A percentile compares a stretch with the other conserved stretches of the same genome.
phyloP scores from a whole-genome alignment of 1,284 basidiomycete genomes.

The Cryptococcus hybrid region DNA sequence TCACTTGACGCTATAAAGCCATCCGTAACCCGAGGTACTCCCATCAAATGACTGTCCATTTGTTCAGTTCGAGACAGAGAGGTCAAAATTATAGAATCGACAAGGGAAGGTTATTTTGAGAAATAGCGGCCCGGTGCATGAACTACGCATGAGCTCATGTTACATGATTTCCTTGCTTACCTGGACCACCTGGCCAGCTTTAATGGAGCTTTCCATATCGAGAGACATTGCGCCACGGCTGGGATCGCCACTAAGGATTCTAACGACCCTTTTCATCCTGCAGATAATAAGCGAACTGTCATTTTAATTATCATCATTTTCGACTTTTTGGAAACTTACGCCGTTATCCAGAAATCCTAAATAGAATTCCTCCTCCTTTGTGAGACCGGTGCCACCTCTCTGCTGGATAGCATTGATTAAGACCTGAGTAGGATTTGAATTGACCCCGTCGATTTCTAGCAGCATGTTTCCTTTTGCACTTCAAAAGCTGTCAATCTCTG shows the following conservation, averaged over 20 bases:
- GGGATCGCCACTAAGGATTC: constrained; percentile 74
- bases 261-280: constrained; percentile 36
- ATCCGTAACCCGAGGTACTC: constrained; percentile 15
- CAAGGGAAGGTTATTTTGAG: constrained; percentile 1
- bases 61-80: constrained; percentile 13
- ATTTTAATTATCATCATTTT: not conserved
- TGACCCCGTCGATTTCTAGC: constrained; percentile 54
- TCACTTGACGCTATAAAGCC: constrained; percentile 61
- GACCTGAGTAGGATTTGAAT: constrained; percentile 66
- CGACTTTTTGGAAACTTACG: constrained; percentile 12
- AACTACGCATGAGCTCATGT: constrained; percentile 18
- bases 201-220: constrained; percentile 62
- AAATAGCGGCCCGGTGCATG: constrained; percentile 29
- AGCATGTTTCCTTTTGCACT: constrained; percentile 80
- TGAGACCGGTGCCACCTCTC: constrained; percentile 40
- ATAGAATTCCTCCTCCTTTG: constrained; percentile 69
- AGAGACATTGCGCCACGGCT: constrained; percentile 71
- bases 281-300: not conserved
- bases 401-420: constrained; percentile 62
- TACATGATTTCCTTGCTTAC: constrained; percentile 49
- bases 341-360: constrained; percentile 49
- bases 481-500: not conserved
- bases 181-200: constrained; percentile 60
- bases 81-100: constrained; percentile 14
- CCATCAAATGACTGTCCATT: constrained; percentile 15